A percentile compares a stretch with the other conserved stretches of the same genome.
These are phyloP conservation scores for Taphrina betulina DNA, from an alignment of 1,139 yeast species.

Conservation along the genomic window DNA sequence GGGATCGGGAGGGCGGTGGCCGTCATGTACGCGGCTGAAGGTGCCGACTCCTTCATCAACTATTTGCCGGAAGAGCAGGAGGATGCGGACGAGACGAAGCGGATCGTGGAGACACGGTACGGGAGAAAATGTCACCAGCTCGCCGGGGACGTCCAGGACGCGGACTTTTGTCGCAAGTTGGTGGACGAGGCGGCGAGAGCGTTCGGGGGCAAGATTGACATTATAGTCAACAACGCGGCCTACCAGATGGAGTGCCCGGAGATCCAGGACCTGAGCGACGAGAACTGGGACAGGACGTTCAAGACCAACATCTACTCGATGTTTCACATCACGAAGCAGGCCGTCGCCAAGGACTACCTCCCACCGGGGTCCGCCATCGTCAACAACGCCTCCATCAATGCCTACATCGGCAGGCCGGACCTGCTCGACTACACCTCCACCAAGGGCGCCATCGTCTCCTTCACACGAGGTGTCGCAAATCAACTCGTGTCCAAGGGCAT, in stretches of 20 bases:
- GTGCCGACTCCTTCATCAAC: constrained; percentile 6
- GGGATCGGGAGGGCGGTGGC: constrained; percentile 28
- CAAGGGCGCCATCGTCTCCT: constrained; percentile 40
- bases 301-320: constrained; percentile 72
- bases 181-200: constrained; percentile 60
- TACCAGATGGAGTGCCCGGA: constrained; percentile 49
- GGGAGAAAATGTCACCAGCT: constrained; percentile 7
- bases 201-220: constrained; percentile 71
- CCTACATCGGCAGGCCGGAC: constrained; percentile 18
- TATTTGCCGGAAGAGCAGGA: constrained; percentile 19
- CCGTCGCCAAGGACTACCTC: constrained; percentile 6
- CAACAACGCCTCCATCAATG: constrained; percentile 7
- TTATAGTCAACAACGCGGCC: constrained; percentile 80
- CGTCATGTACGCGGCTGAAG: constrained; percentile 25
- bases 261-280: constrained; percentile 75
- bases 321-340: constrained; percentile 60
- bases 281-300: constrained; percentile 41
- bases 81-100: constrained; percentile 27
- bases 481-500: constrained; percentile 57
- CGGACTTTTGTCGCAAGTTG: constrained; percentile 47
- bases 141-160: background rate
- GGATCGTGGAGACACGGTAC: constrained; percentile 14
- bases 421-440: constrained; percentile 19
- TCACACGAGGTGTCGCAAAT: constrained; percentile 59
- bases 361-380: constrained; percentile 11